Evolutionary conservation across 768 basidiomycete species (phyloP), one percentile per base, ranked within the genome.

Genomic region (Cubamyces sp.): DNA sequence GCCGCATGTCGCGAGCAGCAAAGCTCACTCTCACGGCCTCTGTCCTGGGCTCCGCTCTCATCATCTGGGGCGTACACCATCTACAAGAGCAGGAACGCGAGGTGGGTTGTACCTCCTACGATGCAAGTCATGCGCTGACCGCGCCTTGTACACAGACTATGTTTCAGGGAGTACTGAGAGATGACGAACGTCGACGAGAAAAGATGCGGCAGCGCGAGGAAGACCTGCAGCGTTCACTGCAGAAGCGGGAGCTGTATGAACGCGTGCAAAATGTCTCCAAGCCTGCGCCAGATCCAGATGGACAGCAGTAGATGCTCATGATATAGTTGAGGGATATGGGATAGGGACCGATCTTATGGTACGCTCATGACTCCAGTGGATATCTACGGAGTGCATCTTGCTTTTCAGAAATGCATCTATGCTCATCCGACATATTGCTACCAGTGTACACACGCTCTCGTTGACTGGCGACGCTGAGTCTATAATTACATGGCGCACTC

Each of bases 51-150:
- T 86, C 91, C 14, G 80, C 81, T 2, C 74, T 88, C 40, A 91
- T 90, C 26, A 85, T 98, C 73, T 96, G 88, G 86, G 92, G 86
- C 19, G 95, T 98, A 30, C 96, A 98, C 73, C 90, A 82, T 69
- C 84, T 95, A 57, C 95, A 98, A 71, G 77, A 82, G 16, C 84
- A 86, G 69, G 94, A 98, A 74, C 87, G 88, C 58, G 85, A 93
- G 68, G 96, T 94, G 65, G 50, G 77, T 69, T n/a, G 8, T 2
- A 8, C 45, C 23, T 30, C 18, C 21, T 48, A 5, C 25, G 48
- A 25, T 54, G 19, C 21, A 15, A 26, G 39, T 55, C n/a, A 25
- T 26, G 5, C 0, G 5, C 40, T 9, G 7, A 46, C 40, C 19
- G 23, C 40, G 14, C 3, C 14, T 1, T 2, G 59, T 42, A 16